These are phyloP conservation scores for Fusarium sp. DNA, from an alignment of 2,329 filamentous ascomycete genomes.

Conservation along the genomic window DNA sequence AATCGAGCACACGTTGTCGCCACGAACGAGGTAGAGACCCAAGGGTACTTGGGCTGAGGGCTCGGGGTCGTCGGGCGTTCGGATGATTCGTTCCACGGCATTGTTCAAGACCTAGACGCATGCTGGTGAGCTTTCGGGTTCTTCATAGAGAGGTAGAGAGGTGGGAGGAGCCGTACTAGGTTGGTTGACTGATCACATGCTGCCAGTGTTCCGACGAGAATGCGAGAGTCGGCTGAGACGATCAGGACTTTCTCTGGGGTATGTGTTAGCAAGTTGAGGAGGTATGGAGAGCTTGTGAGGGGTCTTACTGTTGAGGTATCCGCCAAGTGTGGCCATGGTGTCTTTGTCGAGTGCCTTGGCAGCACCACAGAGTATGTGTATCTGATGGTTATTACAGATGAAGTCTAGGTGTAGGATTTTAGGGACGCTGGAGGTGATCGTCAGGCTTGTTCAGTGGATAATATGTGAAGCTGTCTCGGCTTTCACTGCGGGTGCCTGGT, in stretches of 20 bases:
- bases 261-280: slow-evolving; percentile 16
- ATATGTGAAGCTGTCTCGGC: slow-evolving; percentile 28
- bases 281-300: slow-evolving; percentile 19
- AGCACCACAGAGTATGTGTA: neutral
- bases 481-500: slow-evolving; percentile 27
- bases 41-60: slow-evolving; percentile 85
- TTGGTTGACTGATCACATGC: slow-evolving; percentile 95
- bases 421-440: neutral
- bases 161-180: slow-evolving; percentile 65
- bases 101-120: slow-evolving; percentile 77
- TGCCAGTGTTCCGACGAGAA: slow-evolving; percentile 84
- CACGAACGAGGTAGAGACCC: slow-evolving; percentile 91
- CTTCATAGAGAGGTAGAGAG: neutral
- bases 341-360: slow-evolving; percentile 4
- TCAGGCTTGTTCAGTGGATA: neutral
- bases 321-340: slow-evolving; percentile 62
- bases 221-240: slow-evolving; percentile 92
- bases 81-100: slow-evolving; percentile 91
- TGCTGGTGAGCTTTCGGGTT: slow-evolving; percentile 33
- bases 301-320: slow-evolving; percentile 61
- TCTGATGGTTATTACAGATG: neutral
- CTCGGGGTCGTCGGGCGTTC: slow-evolving; percentile 85
- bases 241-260: slow-evolving; percentile 87
- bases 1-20: slow-evolving; percentile 93
- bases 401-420: neutral